phyloP scores from a whole-genome alignment of 2,329 filamentous ascomycete genomes.

The Blastomyces parvus region DNA sequence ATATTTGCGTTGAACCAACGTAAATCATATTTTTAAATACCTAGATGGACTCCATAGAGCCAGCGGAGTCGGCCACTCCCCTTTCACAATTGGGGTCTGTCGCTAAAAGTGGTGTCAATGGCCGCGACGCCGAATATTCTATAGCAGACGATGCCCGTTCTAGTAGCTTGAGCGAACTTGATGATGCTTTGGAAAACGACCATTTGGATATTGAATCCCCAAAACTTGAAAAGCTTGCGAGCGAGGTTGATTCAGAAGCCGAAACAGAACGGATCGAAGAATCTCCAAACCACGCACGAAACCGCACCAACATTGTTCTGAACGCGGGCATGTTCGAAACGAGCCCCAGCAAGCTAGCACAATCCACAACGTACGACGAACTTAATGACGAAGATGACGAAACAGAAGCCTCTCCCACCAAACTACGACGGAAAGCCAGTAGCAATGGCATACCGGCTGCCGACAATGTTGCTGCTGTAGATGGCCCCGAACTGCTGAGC shows the following conservation, averaged over 20 bases:
- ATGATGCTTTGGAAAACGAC: slow-evolving; percentile 64
- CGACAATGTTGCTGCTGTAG: slow-evolving; percentile 18
- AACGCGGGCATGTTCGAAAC: slow-evolving; percentile 52
- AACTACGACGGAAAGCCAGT: slow-evolving; percentile 27
- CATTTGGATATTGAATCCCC: slow-evolving; percentile 44
- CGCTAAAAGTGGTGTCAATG: slow-evolving; percentile 21
- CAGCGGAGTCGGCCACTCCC: slow-evolving; percentile 26
- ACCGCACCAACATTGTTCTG: slow-evolving; percentile 52
- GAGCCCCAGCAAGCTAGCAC: slow-evolving; percentile 68
- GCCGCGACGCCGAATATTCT: slow-evolving; percentile 35
- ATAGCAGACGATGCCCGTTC: slow-evolving; percentile 60
- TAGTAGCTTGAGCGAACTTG: slow-evolving; percentile 87
- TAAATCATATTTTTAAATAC: slow-evolving; percentile 7
- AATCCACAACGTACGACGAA: slow-evolving; percentile 42
- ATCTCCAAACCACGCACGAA: slow-evolving; percentile 61
- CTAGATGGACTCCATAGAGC: slow-evolving; percentile 35
- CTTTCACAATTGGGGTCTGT: slow-evolving; percentile 9
- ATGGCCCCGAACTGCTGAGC: slow-evolving; percentile 23
- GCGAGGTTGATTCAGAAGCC: slow-evolving; percentile 68
- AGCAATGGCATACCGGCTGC: slow-evolving; percentile 23
- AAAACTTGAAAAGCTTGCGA: slow-evolving; percentile 46
- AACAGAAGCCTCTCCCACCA: slow-evolving; percentile 33
- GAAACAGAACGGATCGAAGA: slow-evolving; percentile 89
- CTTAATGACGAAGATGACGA: slow-evolving; percentile 43
- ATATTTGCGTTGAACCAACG: slow-evolving; percentile 3